Base-by-base conservation (phyloP, 176 grass and related monocot genomes). In the Triticum monococcum region DNA sequence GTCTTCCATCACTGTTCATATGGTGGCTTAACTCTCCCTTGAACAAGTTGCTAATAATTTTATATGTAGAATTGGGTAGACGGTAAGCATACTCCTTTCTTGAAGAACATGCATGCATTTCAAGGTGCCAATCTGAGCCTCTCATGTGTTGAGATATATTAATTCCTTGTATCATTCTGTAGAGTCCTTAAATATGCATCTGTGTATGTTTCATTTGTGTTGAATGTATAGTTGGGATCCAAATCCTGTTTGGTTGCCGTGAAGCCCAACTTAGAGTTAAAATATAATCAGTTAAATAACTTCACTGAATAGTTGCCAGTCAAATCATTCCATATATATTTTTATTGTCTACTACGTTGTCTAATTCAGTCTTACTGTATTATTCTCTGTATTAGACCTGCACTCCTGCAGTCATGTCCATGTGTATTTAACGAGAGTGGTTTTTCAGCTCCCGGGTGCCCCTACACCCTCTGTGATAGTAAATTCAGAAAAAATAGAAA, bases 1-100 rank as follows among this genome's bases (percentile, higher is more conserved):
- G 40, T 61, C 5, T 69, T 83, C 86, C 28, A 72, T 24, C 45
- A 18, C 17, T 89, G 50, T 18, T 70, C 43, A 72, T 72, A 85
- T 24, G 18, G 2, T 25, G 50, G 23, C 26, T 77, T 56, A 77
- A 77, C 46, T 54, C 26, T 32, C 26, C 25, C 26, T 52, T 52
- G 24, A 50, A 48, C 12, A 50, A 75, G 73, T 75, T 75, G 16
- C 24, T 20, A 48, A 26, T 28, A 4, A 43, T 48, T 72, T 72
- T 43, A 5, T 68, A 2, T 28, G 20, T 9, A 59, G 20, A 68
- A 48, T 26, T 76, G 35, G 45, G 23, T 25, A 14, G 23, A 77
- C 45, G 61, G 24, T 69, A 48, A 48, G 45, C 45, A 37, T 52
- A 9, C 8, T 48, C 9, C 13, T 79, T 70, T 89, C 20, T 41